phyloP scores from a whole-genome alignment of 129 eudicot genomes.

The Mikania micrantha region DNA sequence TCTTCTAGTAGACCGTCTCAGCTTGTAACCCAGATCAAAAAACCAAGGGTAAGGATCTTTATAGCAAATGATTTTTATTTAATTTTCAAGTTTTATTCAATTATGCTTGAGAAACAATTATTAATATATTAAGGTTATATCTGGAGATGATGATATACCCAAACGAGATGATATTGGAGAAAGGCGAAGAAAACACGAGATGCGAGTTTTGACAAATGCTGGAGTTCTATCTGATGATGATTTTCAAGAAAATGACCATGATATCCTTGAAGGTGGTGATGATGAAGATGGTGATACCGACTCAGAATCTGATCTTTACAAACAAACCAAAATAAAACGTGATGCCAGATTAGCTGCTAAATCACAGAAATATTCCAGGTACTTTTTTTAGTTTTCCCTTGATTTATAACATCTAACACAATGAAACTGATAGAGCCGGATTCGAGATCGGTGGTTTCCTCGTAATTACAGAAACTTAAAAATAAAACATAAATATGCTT shows the following conservation, averaged over 20 bases:
- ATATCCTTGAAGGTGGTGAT: constrained; percentile 29
- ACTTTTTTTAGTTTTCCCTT: background rate
- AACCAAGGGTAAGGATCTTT: constrained; percentile 43
- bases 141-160: constrained; percentile 97
- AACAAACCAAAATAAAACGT: constrained; percentile 44
- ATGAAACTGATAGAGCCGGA: too few species aligned
- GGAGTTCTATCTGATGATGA: constrained; percentile 57
- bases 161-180: constrained; percentile 86
- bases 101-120: background rate
- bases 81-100: background rate
- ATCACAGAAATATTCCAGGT: constrained; percentile 63
- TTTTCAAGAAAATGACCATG: constrained; percentile 37
- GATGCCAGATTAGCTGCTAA: constrained; percentile 67
- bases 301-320: constrained; percentile 62
- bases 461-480: too few species aligned
- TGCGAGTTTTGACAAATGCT: constrained; percentile 63
- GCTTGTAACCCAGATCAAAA: constrained; percentile 37
- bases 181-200: constrained; percentile 85
- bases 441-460: too few species aligned
- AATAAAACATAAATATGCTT: too few species aligned
- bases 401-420: background rate
- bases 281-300: constrained; percentile 39
- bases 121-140: constrained; percentile 41
- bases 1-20: constrained; percentile 38
- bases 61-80: background rate